Percentiles rank a stretch among this genome's conserved stretches.
Evolutionary conservation across 768 basidiomycete genomes (phyloP).

Genomic region (Crepidotus variabilis): DNA sequence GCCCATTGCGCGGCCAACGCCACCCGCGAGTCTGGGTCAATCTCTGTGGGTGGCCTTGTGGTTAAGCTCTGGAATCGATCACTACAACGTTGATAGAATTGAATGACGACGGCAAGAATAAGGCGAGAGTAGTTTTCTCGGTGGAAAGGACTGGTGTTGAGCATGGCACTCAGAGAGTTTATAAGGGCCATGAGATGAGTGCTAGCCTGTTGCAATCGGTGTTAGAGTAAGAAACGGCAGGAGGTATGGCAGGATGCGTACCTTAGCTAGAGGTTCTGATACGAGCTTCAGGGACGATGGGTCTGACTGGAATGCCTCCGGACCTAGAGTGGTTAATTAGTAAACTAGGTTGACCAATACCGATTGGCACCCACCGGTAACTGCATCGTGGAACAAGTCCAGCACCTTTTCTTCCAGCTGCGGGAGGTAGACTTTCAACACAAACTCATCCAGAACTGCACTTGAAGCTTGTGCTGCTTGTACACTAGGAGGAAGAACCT

Average conservation of each 20-base stretch:
- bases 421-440: slow-evolving; percentile 87
- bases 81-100: slow-evolving; percentile 93
- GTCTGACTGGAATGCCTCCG: slow-evolving; percentile 88
- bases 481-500: slow-evolving; percentile 67
- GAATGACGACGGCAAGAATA: slow-evolving; percentile 90
- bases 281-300: slow-evolving; percentile 61
- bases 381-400: slow-evolving; percentile 79
- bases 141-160: slow-evolving; percentile 89
- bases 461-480: slow-evolving; percentile 66
- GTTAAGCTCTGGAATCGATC: slow-evolving; percentile 80
- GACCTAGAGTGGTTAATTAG: slow-evolving; percentile 38
- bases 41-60: slow-evolving; percentile 29
- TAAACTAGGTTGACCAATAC: slow-evolving; percentile 1
- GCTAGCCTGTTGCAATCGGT: slow-evolving; percentile 50
- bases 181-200: slow-evolving; percentile 85
- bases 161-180: slow-evolving; percentile 89
- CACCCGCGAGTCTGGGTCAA: slow-evolving; percentile 41
- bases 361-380: slow-evolving; percentile 49
- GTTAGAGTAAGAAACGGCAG: background rate
- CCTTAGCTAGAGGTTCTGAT: slow-evolving; percentile 75
- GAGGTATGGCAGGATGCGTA: slow-evolving; percentile 21
- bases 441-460: slow-evolving; percentile 85
- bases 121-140: slow-evolving; percentile 92
- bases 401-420: slow-evolving; percentile 95
- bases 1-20: slow-evolving; percentile 79